A percentile compares a stretch with the other conserved stretches of the same genome.
Conservation (phyloP, 441 rosid genomes). For the Pelargonium myrrhifolium region DNA sequence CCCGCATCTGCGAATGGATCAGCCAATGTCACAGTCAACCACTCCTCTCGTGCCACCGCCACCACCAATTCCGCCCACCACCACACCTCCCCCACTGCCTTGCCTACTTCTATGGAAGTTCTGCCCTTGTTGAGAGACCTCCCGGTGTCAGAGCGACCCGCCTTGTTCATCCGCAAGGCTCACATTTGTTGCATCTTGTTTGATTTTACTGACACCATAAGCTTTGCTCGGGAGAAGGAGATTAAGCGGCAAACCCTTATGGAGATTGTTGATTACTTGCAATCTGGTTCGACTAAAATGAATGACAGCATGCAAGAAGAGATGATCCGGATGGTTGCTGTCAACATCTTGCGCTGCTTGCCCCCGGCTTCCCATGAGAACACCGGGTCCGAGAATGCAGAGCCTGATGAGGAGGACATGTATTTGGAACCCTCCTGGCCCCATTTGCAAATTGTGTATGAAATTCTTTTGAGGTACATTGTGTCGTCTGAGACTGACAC, state of each 20-base stretch:
- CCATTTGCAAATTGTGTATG: slow-evolving; percentile 40
- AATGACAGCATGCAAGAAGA: slow-evolving; percentile 68
- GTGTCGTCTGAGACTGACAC: slow-evolving; percentile 22
- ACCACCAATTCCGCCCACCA: too few relatives aligned
- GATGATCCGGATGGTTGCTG: slow-evolving; percentile 67
- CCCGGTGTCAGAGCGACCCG: slow-evolving; percentile 50
- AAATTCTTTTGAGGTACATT: slow-evolving; percentile 16
- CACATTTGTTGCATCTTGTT: slow-evolving; percentile 70
- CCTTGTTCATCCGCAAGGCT: slow-evolving; percentile 54
- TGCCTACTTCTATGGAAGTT: slow-evolving; percentile 39
- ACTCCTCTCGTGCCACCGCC: too few relatives aligned
- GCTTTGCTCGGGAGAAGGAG: slow-evolving; percentile 65
- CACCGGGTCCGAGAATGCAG: slow-evolving; percentile 64
- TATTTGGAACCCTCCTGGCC: slow-evolving; percentile 81
- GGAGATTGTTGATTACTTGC: slow-evolving; percentile 72
- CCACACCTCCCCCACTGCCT: too few relatives aligned
- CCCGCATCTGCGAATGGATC: too few relatives aligned
- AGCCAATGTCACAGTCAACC: too few relatives aligned
- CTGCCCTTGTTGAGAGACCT: slow-evolving; percentile 66
- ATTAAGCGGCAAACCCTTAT: slow-evolving; percentile 69
- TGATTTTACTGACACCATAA: slow-evolving; percentile 53
- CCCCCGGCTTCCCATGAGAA: slow-evolving; percentile 80
- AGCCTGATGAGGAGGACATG: slow-evolving; percentile 90
- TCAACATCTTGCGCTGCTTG: slow-evolving; percentile 63
- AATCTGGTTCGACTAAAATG: slow-evolving; percentile 68